These are phyloP conservation scores for Trametes punicea DNA, from an alignment of 768 basidiomycete genomes.

Conservation along the genomic window DNA sequence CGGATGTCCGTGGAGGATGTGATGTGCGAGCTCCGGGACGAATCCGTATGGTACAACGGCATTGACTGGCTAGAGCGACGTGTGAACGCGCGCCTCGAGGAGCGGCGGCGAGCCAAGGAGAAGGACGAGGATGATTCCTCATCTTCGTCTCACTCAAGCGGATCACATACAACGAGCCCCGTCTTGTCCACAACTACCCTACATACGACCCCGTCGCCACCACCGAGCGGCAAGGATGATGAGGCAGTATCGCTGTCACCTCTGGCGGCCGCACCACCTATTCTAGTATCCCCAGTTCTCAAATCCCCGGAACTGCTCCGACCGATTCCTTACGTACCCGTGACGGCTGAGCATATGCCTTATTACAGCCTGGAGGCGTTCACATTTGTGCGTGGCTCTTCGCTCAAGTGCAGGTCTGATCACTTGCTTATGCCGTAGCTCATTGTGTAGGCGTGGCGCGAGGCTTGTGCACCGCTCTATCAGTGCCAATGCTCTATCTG, in stretches of 20 bases:
- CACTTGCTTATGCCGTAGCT: background rate
- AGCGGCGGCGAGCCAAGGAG: constrained; percentile 20
- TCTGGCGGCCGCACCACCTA: constrained; percentile 24
- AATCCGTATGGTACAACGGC: constrained; percentile 69
- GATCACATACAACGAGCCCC: constrained; percentile 65
- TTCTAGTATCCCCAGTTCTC: constrained; percentile 57
- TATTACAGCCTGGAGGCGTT: constrained; percentile 57
- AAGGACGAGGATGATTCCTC: constrained; percentile 48
- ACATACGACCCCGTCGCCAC: constrained; percentile 76
- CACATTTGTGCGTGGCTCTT: constrained; percentile 43
- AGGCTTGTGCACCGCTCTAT: constrained; percentile 68
- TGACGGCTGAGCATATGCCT: constrained; percentile 51
- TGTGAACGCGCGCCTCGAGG: constrained; percentile 34
- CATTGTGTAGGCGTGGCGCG: constrained; percentile 61
- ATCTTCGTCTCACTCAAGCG: constrained; percentile 47
- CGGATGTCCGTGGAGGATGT: constrained; percentile 64
- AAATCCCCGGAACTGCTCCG: constrained; percentile 57
- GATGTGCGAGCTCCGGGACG: constrained; percentile 50
- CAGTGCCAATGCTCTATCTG: constrained; percentile 74
- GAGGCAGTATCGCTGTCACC: constrained; percentile 27
- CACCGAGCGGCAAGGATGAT: constrained; percentile 44
- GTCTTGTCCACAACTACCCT: constrained; percentile 71
- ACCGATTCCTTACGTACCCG: constrained; percentile 68
- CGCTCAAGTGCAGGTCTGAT: background rate
- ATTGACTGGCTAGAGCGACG: constrained; percentile 61